A percentile compares a stretch with the other conserved stretches of the same genome.
Evolutionary conservation across 1,284 basidiomycete species (phyloP).

Genomic region (Porogramme epimiltina): DNA sequence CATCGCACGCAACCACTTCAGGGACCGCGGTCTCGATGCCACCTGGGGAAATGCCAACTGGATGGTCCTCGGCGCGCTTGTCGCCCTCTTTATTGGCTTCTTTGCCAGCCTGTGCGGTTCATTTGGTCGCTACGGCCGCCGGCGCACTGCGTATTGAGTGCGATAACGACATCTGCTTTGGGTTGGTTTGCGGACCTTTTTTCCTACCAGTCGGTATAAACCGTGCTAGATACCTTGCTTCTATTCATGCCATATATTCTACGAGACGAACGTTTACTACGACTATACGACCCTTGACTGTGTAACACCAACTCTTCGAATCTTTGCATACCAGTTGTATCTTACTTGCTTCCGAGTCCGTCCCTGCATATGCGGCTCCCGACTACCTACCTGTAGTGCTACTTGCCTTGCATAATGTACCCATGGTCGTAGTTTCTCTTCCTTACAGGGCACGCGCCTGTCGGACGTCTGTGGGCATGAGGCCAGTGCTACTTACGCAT

Average conservation of each 20-base stretch:
- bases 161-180: neutral
- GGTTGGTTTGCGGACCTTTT: neutral
- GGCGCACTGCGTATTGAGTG: constrained; percentile 22
- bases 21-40: constrained; percentile 50
- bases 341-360: too few relatives aligned
- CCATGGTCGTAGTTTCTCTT: too few relatives aligned
- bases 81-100: constrained; percentile 64
- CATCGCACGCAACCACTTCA: constrained; percentile 61
- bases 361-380: too few relatives aligned
- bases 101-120: constrained; percentile 67
- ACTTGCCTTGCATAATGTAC: too few relatives aligned
- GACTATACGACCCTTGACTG: neutral
- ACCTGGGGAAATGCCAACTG: constrained; percentile 77
- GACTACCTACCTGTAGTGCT: too few relatives aligned
- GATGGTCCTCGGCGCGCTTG: constrained; percentile 74
- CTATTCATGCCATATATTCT: neutral
- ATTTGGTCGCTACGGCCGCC: constrained; percentile 62
- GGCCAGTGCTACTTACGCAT: too few relatives aligned
- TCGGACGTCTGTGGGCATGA: too few relatives aligned
- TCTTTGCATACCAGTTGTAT: too few relatives aligned
- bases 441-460: too few relatives aligned
- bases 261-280: neutral
- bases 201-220: neutral
- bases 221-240: neutral
- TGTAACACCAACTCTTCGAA: too few relatives aligned